Evolutionary conservation across 148 eudicot genomes (phyloP), one percentile per base, ranked within the genome.

Genomic region (Hydrangea macrophylla): DNA sequence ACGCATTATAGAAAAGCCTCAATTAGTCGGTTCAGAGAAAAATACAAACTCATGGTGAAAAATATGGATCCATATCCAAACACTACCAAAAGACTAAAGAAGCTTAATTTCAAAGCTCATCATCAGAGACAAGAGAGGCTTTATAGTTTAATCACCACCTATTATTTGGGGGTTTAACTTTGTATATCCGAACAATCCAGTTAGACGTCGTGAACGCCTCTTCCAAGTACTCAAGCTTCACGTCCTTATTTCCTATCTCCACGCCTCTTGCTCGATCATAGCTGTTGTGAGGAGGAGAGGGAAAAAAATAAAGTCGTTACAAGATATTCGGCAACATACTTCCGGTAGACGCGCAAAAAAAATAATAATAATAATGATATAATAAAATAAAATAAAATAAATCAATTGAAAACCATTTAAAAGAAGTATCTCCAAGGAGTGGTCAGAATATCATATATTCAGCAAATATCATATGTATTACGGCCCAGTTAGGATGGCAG

Each of bases 191-290:
- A 45, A 94, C 90, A 25, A 94, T 94, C 98, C 98, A 94, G 79
- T 94, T 94, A 35, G 97, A 88, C 51, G 98, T 94, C 2, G 98
- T 94, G 73, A 83, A 90, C 59, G 98, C 98, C 83, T 94, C 98
- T 75, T 94, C 98, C 80, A 94, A 71, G 74, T 90, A 74, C 68
- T 94, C 96, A 0, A 94, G 90, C 73, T 87, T 94, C 74, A 94
- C 87, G 69, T 94, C 96, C 80, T 94, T 94, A 60, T 94, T 94
- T 71, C 98, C 97, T 5, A 94, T 94, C 76, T 94, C 98, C 15
- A 94, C 98, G 31, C 97, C 97, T 70, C 98, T 87, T n/a, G 98
- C 98, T 65, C 98, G 87, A 82, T 94, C 98, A 80, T 80, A 94
- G 72, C 98, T 94, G 92, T 50, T 70, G 57, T 30, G 22, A 36